Evolutionary conservation across 306 rosid species (phyloP).

Genomic region (Canavalia gladiata): DNA sequence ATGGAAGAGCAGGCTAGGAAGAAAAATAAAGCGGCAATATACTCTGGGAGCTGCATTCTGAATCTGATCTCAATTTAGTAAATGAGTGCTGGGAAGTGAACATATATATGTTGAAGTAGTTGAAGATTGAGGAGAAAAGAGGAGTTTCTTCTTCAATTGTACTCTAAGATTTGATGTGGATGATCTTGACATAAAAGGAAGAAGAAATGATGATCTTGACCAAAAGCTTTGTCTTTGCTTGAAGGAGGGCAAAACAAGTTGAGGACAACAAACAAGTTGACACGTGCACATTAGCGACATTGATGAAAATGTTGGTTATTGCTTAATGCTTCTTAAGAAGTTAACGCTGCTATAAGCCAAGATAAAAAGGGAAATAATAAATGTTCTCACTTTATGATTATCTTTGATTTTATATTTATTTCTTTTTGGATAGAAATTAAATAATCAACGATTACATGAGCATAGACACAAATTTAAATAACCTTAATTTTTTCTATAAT

Average conservation of each 20-base stretch:
- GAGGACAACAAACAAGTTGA: constrained; percentile 34
- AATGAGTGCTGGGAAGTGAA: constrained; percentile 29
- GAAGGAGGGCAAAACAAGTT: constrained; percentile 38
- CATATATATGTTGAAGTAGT: not conserved
- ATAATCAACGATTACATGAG: too few species aligned
- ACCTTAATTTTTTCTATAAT: too few species aligned
- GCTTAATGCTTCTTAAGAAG: not conserved
- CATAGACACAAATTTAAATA: too few species aligned
- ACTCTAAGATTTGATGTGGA: constrained; percentile 65
- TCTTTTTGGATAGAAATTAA: too few species aligned
- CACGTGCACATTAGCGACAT: constrained; percentile 25
- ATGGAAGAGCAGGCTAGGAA: constrained; percentile 51
- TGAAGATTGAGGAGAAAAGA: constrained; percentile 1
- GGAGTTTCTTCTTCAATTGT: constrained; percentile 60
- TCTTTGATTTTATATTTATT: too few species aligned
- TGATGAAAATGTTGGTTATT: constrained; percentile 19
- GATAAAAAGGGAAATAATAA: too few species aligned
- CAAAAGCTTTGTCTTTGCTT: constrained; percentile 52
- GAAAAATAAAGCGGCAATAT: constrained; percentile 45
- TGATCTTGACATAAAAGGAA: constrained; percentile 60
- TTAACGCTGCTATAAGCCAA: not conserved
- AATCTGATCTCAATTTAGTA: constrained; percentile 35
- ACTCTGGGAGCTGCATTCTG: constrained; percentile 57
- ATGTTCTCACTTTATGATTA: too few species aligned
- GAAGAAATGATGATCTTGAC: constrained; percentile 25